Evolutionary conservation across 257 asterid genomes (phyloP).

Genomic region (Fraxinus americana): DNA sequence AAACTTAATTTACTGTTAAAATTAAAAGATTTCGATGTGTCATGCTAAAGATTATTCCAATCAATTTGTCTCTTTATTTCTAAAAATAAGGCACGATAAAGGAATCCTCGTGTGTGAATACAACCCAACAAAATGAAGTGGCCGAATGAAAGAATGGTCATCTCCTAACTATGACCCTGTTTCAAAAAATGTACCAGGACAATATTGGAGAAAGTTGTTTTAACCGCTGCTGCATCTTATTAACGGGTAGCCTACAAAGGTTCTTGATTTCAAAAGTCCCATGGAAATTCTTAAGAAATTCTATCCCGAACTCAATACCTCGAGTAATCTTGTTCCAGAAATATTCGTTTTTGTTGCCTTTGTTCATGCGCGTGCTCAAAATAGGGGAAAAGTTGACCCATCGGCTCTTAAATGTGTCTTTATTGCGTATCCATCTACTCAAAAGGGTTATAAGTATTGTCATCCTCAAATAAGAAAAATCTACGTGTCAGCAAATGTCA

Average conservation of each 20-base stretch:
- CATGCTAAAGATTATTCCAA: slow-evolving; percentile 6
- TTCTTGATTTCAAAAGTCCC: not conserved
- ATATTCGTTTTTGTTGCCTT: not conserved
- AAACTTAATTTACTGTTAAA: not conserved
- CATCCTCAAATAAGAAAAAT: not conserved
- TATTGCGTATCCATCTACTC: not conserved
- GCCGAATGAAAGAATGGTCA: not conserved
- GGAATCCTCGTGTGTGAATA: not conserved
- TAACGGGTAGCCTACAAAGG: not conserved
- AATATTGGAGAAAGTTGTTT: not conserved
- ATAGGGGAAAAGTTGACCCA: not conserved
- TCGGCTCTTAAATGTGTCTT: not conserved
- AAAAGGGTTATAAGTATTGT: not conserved
- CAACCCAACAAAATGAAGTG: slow-evolving; percentile 5
- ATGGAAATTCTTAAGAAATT: not conserved
- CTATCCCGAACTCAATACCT: not conserved
- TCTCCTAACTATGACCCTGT: not conserved
- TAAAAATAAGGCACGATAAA: slow-evolving; percentile 3
- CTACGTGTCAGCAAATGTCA: not conserved
- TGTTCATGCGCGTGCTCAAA: not conserved
- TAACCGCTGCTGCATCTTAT: not conserved
- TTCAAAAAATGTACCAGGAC: not conserved
- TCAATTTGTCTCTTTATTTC: not conserved
- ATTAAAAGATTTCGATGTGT: slow-evolving; percentile 2
- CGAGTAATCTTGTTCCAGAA: not conserved